A percentile compares a stretch with the other conserved stretches of the same genome.
Conservation (phyloP, 2,329 filamentous ascomycete genomes). For the Fusarium chaquense region DNA sequence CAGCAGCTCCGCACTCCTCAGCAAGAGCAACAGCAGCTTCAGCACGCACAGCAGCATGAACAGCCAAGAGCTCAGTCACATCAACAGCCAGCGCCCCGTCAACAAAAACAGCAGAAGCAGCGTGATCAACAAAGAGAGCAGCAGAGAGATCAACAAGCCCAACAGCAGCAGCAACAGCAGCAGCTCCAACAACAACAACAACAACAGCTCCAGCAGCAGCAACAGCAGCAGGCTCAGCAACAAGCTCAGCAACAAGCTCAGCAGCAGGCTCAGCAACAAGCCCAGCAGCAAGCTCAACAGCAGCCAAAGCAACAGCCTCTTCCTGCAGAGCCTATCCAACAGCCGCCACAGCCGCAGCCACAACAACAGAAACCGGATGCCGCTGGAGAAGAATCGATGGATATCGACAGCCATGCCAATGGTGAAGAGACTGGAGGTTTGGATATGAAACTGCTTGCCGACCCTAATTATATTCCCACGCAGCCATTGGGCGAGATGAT, state of each 20-base stretch:
- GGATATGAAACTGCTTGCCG: conserved; percentile 62
- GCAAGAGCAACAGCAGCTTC: conserved; percentile 49
- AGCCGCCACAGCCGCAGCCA: conserved; percentile 47
- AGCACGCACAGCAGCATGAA: conserved; percentile 46
- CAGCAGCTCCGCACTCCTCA: conserved; percentile 46
- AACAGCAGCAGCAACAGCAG: conserved; percentile 44
- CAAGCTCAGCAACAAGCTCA: conserved; percentile 29
- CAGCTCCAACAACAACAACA: conserved; percentile 48
- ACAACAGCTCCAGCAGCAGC: conserved; percentile 47
- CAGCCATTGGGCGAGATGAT: conserved; percentile 70
- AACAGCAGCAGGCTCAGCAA: conserved; percentile 41
- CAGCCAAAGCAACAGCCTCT: conserved; percentile 50
- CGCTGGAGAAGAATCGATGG: conserved; percentile 63
- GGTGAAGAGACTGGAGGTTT: conserved; percentile 59
- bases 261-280: conserved; percentile 32
- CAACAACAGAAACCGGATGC: conserved; percentile 56
- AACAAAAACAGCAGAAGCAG: conserved; percentile 46
- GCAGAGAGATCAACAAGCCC: conserved; percentile 45
- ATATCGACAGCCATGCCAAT: conserved; percentile 64
- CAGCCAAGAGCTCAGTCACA: conserved; percentile 46
- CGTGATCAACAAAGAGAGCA: conserved; percentile 54
- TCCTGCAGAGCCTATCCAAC: conserved; percentile 48
- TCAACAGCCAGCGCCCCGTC: conserved; percentile 50
- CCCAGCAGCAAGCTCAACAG: conserved; percentile 45
- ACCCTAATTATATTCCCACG: conserved; percentile 63